Evolutionary conservation across 2,329 filamentous ascomycete genomes (phyloP), one percentile per base, ranked within the genome.

Genomic region (Phialophora chinensis): DNA sequence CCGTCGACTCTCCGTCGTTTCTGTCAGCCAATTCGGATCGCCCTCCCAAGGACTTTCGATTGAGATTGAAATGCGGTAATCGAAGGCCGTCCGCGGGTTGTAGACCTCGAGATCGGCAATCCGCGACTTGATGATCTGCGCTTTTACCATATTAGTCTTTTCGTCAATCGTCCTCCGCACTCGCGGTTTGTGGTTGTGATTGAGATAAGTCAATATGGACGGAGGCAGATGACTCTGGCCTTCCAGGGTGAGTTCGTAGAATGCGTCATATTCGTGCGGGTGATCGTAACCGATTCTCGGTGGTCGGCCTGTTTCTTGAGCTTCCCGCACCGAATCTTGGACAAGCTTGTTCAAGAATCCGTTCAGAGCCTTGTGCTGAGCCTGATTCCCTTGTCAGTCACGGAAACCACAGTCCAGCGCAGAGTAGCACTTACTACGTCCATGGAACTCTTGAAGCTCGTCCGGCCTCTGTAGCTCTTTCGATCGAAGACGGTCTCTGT

Each of bases 21-120:
- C 77, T 0, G 80, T 76, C 2, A 88, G 77, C 25, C 81, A 80
- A 7, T 88, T 83, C 0, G 91, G 74, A 1, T 87, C 83, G 27
- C 93, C 92, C 3, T 92, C 85, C 82, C 89, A 96, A 62, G 90
- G 86, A 86, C 96, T 93, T 86, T 99, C 96, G 1, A 99, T 85
- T 75, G 97, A 98, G 75, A 99, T 88, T 73, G 92, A 96, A 72
- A 99, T 89, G 11, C 95, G 91, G 79, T 93, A 97, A 79, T 99
- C 95, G 74, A 97, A 91, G 2, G 87, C 87, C 8, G 86, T 86
- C 58, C 83, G 82, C 0, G 95, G 94, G 72, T 92, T 90, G 78
- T 91, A 90, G 20, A 99, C 85, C 73, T 97, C 91, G n/a, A 97
- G 81, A 76, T 99, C 93, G 29, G 87, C 89, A 14, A 98, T 84